Evolutionary conservation across 2,329 filamentous ascomycete species (phyloP).

Genomic region (Fusarium dimerum): DNA sequence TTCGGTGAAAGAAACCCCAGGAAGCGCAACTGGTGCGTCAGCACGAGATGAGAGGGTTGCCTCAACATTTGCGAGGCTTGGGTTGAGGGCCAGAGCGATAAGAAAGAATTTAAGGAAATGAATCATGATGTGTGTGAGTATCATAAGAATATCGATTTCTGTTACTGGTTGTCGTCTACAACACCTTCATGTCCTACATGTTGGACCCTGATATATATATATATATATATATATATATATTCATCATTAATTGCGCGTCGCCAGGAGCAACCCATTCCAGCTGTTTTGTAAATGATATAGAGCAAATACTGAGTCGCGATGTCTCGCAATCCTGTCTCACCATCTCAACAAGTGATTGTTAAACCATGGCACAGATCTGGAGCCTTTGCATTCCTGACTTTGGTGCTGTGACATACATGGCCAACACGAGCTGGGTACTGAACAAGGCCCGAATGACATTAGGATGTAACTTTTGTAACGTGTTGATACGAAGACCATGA

Average conservation of each 20-base stretch:
- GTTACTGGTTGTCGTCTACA: background rate
- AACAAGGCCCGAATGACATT: too few relatives aligned
- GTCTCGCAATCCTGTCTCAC: background rate
- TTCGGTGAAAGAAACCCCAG: conserved; percentile 8
- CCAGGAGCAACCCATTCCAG: conserved; percentile 38
- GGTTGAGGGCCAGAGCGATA: conserved; percentile 14
- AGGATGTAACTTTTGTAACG: too few relatives aligned
- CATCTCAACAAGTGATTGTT: background rate
- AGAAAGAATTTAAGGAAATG: conserved; percentile 21
- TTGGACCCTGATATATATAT: conserved; percentile 24
- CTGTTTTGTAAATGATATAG: conserved; percentile 4
- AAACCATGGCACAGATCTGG: background rate
- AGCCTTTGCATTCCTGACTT: background rate
- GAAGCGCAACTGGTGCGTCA: conserved; percentile 6
- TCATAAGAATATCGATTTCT: background rate
- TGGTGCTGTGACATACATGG: too few relatives aligned
- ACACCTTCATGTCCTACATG: background rate
- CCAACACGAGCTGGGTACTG: too few relatives aligned
- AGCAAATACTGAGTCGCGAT: background rate
- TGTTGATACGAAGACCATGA: too few relatives aligned
- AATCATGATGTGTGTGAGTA: conserved; percentile 22
- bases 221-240: conserved; percentile 31
- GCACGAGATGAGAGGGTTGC: conserved; percentile 13
- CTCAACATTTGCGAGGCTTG: conserved; percentile 6
- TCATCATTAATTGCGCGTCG: conserved; percentile 18